Base-by-base conservation (phyloP, 2,329 filamentous ascomycete species). In the Cytospora leucostoma region DNA sequence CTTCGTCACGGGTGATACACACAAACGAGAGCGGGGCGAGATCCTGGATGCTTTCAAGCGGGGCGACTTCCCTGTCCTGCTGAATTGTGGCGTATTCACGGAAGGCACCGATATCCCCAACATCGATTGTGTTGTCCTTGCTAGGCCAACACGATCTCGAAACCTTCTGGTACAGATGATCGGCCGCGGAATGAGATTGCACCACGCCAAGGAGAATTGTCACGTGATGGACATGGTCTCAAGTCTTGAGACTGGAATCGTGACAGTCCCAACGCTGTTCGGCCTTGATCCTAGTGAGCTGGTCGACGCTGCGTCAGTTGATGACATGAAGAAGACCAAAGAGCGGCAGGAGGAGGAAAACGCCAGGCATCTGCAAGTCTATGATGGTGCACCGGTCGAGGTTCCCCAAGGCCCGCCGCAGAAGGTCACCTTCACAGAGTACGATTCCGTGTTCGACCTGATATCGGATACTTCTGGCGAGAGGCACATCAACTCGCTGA, bases 121-220 rank as follows among this genome's bases (percentile, higher is more conserved):
- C 73, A 91, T 99, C 68, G 95, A 99, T 77, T 98, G 95, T 72
- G 86, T 99, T 32, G 73, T 99, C 10, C 82, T 99, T 10, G 93
- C 90, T 4, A 82, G 95, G 32, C 95, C 95, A 0, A 99, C 95
- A 1, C 88, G 89, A 69, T 98, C 95, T 17, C 87, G 91, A n/a
- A 98, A 97, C 70, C 79, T 99, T 2, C 84, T 99, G 1, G 87
- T 98, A 0, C 95, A 99, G 76, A 99, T 99, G 95, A 97, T 99
- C 66, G 95, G 95, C 0, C 85, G 95, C 70, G 95, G 95, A 5
- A 91, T 99, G 86, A 87, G 95, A 50, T 78, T 97, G 47, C 84
- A 92, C 73, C 81, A 88, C 0, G 90, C 85, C 13, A 99, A 99
- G 75, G 79, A 88, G 47, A 86, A 98, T 71, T 99, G 95, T 69